A percentile compares a stretch with the other conserved stretches of the same genome.
These are phyloP conservation scores for Centaurea solstitialis DNA, from an alignment of 129 eudicot genomes.

Conservation along the genomic window DNA sequence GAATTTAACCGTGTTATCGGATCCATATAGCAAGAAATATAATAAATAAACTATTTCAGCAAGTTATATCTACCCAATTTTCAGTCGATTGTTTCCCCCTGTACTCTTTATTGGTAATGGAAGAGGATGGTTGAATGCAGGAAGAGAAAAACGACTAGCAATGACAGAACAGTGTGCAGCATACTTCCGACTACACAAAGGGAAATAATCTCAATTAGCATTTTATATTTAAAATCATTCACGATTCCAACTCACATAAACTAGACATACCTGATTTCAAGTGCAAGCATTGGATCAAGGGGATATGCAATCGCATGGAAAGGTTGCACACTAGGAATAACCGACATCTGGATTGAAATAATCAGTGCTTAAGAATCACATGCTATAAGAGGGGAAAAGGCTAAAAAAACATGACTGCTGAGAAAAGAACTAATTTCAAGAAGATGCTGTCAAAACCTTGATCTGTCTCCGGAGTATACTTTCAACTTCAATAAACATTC, in stretches of 20 bases:
- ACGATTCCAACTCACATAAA: not conserved
- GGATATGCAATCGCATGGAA: conserved; percentile 99
- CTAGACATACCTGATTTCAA: conserved; percentile 71
- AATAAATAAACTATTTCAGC: not conserved
- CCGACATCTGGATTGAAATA: conserved; percentile 64
- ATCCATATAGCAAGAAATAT: conserved; percentile 6
- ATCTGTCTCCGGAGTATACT: conserved; percentile 83
- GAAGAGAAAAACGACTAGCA: conserved; percentile 85
- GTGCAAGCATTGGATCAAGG: conserved; percentile 95
- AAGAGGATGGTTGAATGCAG: conserved; percentile 80
- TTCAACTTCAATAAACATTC: conserved; percentile 86
- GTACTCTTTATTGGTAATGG: conserved; percentile 65
- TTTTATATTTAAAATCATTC: not conserved
- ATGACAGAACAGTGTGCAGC: conserved; percentile 87
- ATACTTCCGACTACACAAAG: conserved; percentile 72
- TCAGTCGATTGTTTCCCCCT: conserved; percentile 68
- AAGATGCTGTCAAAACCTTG: conserved; percentile 50
- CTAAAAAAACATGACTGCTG: not conserved
- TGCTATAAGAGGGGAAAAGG: not conserved
- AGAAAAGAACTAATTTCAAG: conserved; percentile 7
- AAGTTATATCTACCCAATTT: conserved; percentile 66
- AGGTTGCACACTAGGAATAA: conserved; percentile 98
- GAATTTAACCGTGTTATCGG: not conserved
- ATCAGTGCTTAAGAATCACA: conserved; percentile 9
- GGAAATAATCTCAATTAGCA: conserved; percentile 1